Evolutionary conservation across 2,329 filamentous ascomycete genomes (phyloP).

Genomic region (Parascedosporium putredinis): DNA sequence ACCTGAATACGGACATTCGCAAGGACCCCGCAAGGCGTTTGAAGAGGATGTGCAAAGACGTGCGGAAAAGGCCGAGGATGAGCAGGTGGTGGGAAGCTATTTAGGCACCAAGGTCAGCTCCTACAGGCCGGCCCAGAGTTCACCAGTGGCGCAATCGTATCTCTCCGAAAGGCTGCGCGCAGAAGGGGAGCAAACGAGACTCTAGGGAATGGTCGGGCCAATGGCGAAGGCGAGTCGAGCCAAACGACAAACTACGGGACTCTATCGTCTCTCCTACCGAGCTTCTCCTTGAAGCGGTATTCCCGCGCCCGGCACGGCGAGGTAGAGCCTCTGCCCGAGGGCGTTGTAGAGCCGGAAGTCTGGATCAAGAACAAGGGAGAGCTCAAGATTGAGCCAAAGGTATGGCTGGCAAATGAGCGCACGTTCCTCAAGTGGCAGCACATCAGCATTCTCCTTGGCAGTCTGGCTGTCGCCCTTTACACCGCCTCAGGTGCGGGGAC

Average conservation of each 20-base stretch:
- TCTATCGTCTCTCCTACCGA: constrained; percentile 65
- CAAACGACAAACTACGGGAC: constrained; percentile 36
- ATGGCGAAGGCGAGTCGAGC: constrained; percentile 22
- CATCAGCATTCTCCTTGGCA: constrained; percentile 77
- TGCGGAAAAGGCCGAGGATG: constrained; percentile 72
- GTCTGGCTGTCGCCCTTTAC: constrained; percentile 74
- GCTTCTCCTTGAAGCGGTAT: constrained; percentile 73
- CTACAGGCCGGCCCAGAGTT: constrained; percentile 53
- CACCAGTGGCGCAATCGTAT: constrained; percentile 58
- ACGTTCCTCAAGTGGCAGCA: constrained; percentile 99
- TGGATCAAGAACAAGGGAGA: constrained; percentile 95
- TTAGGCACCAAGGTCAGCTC: constrained; percentile 49
- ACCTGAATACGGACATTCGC: constrained; percentile 86
- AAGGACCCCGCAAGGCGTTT: constrained; percentile 81
- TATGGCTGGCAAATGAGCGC: constrained; percentile 96
- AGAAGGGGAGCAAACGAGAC: constrained; percentile 24
- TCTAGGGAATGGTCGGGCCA: constrained; percentile 15
- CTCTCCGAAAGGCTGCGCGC: constrained; percentile 44
- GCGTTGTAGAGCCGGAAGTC: constrained; percentile 71
- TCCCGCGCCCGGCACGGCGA: constrained; percentile 36
- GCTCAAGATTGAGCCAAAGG: constrained; percentile 89
- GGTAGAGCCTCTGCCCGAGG: constrained; percentile 58
- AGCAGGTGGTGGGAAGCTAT: constrained; percentile 80
- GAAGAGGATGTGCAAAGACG: constrained; percentile 82
- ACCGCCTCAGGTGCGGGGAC: constrained; percentile 74